phyloP scores from a whole-genome alignment of 106 monocot genomes.

The Vanilla planifolia region DNA sequence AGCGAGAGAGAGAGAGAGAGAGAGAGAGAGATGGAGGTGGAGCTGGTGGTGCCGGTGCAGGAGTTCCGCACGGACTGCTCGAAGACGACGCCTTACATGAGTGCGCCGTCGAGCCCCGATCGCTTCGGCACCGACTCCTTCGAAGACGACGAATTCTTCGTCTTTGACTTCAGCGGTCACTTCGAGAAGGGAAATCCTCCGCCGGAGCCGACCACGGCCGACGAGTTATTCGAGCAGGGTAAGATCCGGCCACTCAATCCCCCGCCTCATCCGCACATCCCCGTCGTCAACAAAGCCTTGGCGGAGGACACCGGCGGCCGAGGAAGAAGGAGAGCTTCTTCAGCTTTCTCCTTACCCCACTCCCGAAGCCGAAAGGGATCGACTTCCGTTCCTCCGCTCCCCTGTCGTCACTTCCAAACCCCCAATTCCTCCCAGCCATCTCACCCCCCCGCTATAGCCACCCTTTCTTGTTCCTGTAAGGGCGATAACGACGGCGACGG shows the following conservation, averaged over 20 bases:
- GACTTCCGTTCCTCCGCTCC: conserved; percentile 36
- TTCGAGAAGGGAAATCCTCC: conserved; percentile 4
- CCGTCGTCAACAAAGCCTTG: not conserved
- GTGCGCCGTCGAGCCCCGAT: not conserved
- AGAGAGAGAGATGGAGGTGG: conserved; percentile 13
- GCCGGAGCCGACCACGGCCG: conserved; percentile 31
- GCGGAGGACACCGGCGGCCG: conserved; percentile 2
- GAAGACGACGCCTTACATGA: not conserved
- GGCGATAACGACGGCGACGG: not conserved
- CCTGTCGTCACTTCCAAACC: not conserved
- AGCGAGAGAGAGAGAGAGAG: not conserved
- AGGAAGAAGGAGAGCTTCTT: not conserved
- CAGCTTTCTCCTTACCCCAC: not conserved
- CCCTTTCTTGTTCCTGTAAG: not conserved
- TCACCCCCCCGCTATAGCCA: not conserved
- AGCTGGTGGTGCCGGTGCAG: conserved; percentile 10
- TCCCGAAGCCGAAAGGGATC: conserved; percentile 30
- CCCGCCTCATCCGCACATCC: conserved; percentile 15
- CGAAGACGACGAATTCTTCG: not conserved
- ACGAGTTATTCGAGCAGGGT: conserved; percentile 61
- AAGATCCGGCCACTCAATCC: conserved; percentile 48
- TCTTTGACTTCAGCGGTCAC: conserved; percentile 1
- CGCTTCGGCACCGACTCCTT: not conserved
- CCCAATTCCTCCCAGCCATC: not conserved
- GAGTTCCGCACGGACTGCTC: conserved; percentile 35